Base-by-base conservation (phyloP, 176 grass and related monocot genomes). In the Rhipidocladum racemiflorum region DNA sequence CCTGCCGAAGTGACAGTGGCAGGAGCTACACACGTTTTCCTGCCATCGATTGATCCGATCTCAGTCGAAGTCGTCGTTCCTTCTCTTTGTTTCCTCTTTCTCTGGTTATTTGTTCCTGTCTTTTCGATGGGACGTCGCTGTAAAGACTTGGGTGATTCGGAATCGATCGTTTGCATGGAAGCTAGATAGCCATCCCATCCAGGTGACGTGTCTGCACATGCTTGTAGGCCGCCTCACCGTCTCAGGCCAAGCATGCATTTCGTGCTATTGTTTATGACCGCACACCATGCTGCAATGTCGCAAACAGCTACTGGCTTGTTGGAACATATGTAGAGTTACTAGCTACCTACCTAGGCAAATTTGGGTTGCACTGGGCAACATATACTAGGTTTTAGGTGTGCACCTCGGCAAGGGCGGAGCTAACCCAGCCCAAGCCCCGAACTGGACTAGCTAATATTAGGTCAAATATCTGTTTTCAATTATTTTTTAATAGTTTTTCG, bases 131-230 rank as follows among this genome's bases (percentile, higher is more conserved):
- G 56, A 70, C 70, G 70, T 81, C 64, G 20, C 63, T 70, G 44
- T 55, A n/a, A 71, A 66, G 55, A 35, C 43, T 36, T 20, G 9
- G 24, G 21, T 1, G 28, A n/a, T 20, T 53, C 75, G 57, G 40
- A 9, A 9, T 54, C 6, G 64, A 25, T 9, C 23, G 12, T 42
- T 68, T 27, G 79, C 50, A 2, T 5, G 32, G 57, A 40, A 35
- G 16, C 25, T 32, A 34, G 20, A 45, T 35, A 17, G 32, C 53
- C 77, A 61, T 82, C 83, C 77, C 78, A 82, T 90, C 83, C 88
- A 90, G 88, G 88, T 90, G 88, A 82, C 83, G 65, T 48, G 72
- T 86, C 76, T 40, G 78, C 72, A 34, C 65, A 55, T 60, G 49
- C 70, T 9, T 25, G 15, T 68, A 42, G 45, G 6, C 16, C 29